Percentiles rank a stretch among this genome's conserved stretches.
Conservation (phyloP, 371 early-diverging fungal species). For the Saksenaea oblongispora region DNA sequence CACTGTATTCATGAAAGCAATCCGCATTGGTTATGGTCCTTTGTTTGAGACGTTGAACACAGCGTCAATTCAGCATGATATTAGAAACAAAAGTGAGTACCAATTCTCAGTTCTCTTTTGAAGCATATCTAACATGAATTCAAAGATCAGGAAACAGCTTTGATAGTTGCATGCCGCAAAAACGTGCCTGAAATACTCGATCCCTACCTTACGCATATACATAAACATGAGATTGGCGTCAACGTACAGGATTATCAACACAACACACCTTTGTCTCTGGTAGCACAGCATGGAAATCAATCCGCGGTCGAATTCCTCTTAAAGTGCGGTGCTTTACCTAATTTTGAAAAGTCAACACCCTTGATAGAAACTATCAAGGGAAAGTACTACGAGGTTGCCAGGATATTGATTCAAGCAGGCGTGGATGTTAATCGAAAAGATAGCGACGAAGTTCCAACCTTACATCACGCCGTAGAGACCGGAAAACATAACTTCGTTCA, state of each 20-base stretch:
- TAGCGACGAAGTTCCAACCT: slow-evolving; percentile 15
- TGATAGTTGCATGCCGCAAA: slow-evolving; percentile 20
- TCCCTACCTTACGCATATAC: neutral
- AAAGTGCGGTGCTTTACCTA: slow-evolving; percentile 31
- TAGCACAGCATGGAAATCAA: slow-evolving; percentile 26
- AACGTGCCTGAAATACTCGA: slow-evolving; percentile 12
- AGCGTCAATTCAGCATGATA: slow-evolving; percentile 18
- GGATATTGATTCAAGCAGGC: slow-evolving; percentile 9
- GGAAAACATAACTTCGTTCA: slow-evolving; percentile 43
- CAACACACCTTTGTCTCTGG: slow-evolving; percentile 32
- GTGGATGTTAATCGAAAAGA: slow-evolving; percentile 27
- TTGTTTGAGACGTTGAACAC: slow-evolving; percentile 18
- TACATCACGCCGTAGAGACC: slow-evolving; percentile 49
- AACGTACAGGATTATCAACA: slow-evolving; percentile 21
- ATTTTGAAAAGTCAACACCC: slow-evolving; percentile 3
- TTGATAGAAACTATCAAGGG: neutral
- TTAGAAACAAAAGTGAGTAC: slow-evolving; percentile 31
- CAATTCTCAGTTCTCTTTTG: neutral
- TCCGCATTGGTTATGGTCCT: slow-evolving; percentile 13
- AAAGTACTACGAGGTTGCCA: slow-evolving; percentile 1
- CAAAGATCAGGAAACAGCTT: slow-evolving; percentile 22
- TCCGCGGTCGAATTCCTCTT: slow-evolving; percentile 29
- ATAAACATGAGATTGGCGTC: slow-evolving; percentile 1
- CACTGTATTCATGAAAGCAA: slow-evolving; percentile 32
- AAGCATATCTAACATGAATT: neutral